These are phyloP conservation scores for Diaporthe velutina DNA, from an alignment of 2,329 filamentous ascomycete genomes.

Conservation along the genomic window DNA sequence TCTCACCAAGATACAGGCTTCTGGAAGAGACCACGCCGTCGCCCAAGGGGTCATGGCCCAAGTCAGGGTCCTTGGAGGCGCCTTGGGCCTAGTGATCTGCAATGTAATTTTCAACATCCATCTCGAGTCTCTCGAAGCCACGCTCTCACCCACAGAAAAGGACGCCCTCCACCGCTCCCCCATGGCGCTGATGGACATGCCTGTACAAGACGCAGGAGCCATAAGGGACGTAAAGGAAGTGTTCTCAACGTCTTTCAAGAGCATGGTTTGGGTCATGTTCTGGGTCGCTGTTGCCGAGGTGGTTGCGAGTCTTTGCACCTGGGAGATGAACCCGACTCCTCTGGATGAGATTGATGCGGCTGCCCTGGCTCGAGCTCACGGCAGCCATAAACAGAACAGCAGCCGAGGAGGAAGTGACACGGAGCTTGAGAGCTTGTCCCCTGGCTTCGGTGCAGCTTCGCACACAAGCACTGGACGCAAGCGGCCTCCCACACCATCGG, in stretches of 20 bases:
- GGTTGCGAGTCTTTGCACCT: slow-evolving; percentile 57
- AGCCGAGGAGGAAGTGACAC: slow-evolving; percentile 43
- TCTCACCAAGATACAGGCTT: slow-evolving; percentile 66
- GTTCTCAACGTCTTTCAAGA: slow-evolving; percentile 60
- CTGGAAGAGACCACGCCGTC: slow-evolving; percentile 64
- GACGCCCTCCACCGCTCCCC: slow-evolving; percentile 59
- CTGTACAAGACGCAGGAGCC: slow-evolving; percentile 46
- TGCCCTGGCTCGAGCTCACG: slow-evolving; percentile 40
- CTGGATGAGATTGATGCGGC: slow-evolving; percentile 45
- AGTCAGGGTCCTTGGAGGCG: slow-evolving; percentile 70
- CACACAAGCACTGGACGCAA: not conserved
- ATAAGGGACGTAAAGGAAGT: slow-evolving; percentile 50
- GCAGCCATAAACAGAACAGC: slow-evolving; percentile 31
- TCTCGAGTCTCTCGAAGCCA: slow-evolving; percentile 47
- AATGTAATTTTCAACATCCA: slow-evolving; percentile 69
- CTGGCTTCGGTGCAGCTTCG: slow-evolving; percentile 15
- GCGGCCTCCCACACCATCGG: slow-evolving; percentile 13
- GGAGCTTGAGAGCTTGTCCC: slow-evolving; percentile 47
- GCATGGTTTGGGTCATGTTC: slow-evolving; percentile 61
- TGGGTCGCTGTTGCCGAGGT: slow-evolving; percentile 58
- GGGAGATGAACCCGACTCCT: slow-evolving; percentile 55
- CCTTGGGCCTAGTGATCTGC: slow-evolving; percentile 69
- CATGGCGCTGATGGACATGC: slow-evolving; percentile 52
- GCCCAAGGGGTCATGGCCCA: slow-evolving; percentile 72
- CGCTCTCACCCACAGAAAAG: slow-evolving; percentile 54